Conservation (phyloP, 306 rosid genomes). For the barrel medic (Medicago truncatula) region MtrunA17r5.0-ANR NC_053045.1:62077501-62078000, state of each 20-base stretch:
- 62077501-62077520: constrained; percentile 35
- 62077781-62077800: constrained; percentile 78
- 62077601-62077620: constrained; percentile 32
- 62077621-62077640: constrained; percentile 41
- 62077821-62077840: constrained; percentile 72
- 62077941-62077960: constrained; percentile 12
- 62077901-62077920: constrained; percentile 56
- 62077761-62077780: constrained; percentile 89
- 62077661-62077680: constrained; percentile 35
- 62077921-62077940: constrained; percentile 54
- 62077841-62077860: constrained; percentile 63
- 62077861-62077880: constrained; percentile 69
- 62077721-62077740: constrained; percentile 79
- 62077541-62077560: constrained; percentile 26
- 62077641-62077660: constrained; percentile 40
- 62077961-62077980: constrained; percentile 61
- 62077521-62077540: not conserved
- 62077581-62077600: constrained; percentile 42
- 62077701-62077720: constrained; percentile 57
- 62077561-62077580: constrained; percentile 40
- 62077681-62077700: not conserved
- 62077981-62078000: constrained; percentile 76
- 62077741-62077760: constrained; percentile 88
- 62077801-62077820: constrained; percentile 73
- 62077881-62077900: constrained; percentile 59